A percentile compares a stretch with the other conserved stretches of the same genome.
phyloP scores from a whole-genome alignment of 192 early-diverging fungal genomes.

The Coemansia sp. region DNA sequence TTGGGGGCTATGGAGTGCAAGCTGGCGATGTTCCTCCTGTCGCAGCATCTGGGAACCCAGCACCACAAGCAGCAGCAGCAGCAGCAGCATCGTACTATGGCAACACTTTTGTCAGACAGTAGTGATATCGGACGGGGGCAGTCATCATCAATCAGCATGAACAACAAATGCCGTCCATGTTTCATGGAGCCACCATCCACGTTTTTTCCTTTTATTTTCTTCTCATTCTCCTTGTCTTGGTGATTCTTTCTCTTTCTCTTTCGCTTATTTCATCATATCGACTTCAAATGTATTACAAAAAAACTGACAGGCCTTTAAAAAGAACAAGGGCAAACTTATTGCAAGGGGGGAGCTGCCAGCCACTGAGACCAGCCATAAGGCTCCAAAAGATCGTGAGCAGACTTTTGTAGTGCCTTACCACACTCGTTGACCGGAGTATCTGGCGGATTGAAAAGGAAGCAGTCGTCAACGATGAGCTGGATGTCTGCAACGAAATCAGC shows the following conservation, averaged over 20 bases:
- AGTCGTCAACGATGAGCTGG: constrained; percentile 67
- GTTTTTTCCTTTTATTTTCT: background rate
- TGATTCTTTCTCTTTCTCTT: background rate
- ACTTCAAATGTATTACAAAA: background rate
- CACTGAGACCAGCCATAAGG: constrained; percentile 36
- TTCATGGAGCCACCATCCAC: too few species aligned
- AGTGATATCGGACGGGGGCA: background rate
- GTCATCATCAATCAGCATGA: background rate
- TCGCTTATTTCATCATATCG: background rate
- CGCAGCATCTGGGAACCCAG: background rate
- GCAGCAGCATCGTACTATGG: background rate
- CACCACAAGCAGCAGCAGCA: background rate
- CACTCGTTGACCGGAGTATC: constrained; percentile 57
- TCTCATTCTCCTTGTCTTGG: too few species aligned
- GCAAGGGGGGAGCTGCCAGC: constrained; percentile 19
- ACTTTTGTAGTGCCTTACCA: constrained; percentile 52
- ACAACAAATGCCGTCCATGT: too few species aligned
- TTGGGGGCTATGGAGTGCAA: background rate
- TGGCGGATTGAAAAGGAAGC: constrained; percentile 64
- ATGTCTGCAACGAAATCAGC: constrained; percentile 63
- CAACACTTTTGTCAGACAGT: background rate
- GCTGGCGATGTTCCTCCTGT: background rate
- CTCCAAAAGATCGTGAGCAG: constrained; percentile 23
- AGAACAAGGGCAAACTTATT: too few species aligned
- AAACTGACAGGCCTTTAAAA: too few species aligned